phyloP scores from a whole-genome alignment of 1,284 basidiomycete species.

The Leccinum pallidistipes region DNA sequence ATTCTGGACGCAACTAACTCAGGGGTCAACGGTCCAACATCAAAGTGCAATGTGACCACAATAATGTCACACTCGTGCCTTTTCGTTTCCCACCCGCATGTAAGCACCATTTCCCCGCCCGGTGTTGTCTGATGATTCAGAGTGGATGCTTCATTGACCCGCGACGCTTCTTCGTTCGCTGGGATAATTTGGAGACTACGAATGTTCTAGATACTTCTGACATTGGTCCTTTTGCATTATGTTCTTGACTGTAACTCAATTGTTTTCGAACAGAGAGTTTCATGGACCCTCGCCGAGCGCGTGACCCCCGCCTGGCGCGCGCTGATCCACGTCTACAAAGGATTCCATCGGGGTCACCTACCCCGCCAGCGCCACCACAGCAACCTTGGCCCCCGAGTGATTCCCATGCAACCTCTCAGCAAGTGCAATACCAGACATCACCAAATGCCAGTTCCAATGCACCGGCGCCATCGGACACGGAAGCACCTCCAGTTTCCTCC shows the following conservation, averaged over 20 bases:
- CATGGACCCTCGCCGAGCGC: conserved; percentile 79
- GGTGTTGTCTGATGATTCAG: conserved; percentile 68
- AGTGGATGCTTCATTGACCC: conserved; percentile 83
- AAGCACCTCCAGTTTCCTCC: conserved; percentile 17
- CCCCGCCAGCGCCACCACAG: conserved; percentile 41
- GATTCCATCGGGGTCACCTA: conserved; percentile 44
- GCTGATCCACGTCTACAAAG: conserved; percentile 65
- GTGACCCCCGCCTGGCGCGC: conserved; percentile 74
- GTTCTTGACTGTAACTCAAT: conserved; percentile 13
- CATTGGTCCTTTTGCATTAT: conserved; percentile 16
- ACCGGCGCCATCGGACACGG: conserved; percentile 7
- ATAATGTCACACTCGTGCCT: conserved; percentile 20
- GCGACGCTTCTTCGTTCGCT: conserved; percentile 31
- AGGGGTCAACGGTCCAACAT: conserved; percentile 42
- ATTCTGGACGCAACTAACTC: conserved; percentile 46
- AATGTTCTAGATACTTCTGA: conserved; percentile 93
- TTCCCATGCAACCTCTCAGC: conserved; percentile 17
- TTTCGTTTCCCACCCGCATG: conserved; percentile 8
- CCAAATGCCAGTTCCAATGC: conserved; percentile 11
- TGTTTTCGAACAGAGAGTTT: conserved; percentile 12
- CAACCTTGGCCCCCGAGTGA: conserved; percentile 33
- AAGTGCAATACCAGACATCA: conserved; percentile 19
- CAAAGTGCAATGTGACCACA: conserved; percentile 15
- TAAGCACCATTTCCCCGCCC: conserved; percentile 14
- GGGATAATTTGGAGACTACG: conserved; percentile 72